Evolutionary conservation across 2,329 filamentous ascomycete genomes (phyloP).

Genomic region (Passalora sequoiae): DNA sequence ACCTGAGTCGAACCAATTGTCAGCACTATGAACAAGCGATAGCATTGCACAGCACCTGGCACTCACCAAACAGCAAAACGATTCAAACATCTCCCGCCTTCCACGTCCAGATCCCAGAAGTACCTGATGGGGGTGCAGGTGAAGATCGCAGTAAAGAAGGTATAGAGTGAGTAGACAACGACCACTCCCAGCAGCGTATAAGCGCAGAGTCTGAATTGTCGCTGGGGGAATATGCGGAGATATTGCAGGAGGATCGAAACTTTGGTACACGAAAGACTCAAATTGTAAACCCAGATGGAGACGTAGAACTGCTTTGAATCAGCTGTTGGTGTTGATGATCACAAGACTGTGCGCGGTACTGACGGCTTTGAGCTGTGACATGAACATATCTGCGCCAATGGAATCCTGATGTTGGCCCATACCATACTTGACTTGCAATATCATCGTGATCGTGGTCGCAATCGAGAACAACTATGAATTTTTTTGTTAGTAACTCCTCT

Average conservation of each 20-base stretch:
- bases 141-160: constrained; percentile 37
- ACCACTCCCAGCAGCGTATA: constrained; percentile 31
- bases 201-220: constrained; percentile 33
- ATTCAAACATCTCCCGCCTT: constrained; percentile 36
- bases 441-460: constrained; percentile 15
- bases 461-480: constrained; percentile 14
- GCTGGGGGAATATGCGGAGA: constrained; percentile 43
- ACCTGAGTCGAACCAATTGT: constrained; percentile 16
- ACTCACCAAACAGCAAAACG: constrained; percentile 39
- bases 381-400: constrained; percentile 11
- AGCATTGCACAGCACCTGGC: background rate
- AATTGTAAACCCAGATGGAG: constrained; percentile 34
- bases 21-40: background rate
- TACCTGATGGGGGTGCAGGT: constrained; percentile 40
- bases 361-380: constrained; percentile 21
- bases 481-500: background rate
- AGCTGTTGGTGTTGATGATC: background rate
- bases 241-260: constrained; percentile 47
- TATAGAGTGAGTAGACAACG: constrained; percentile 31
- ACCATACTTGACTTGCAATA: constrained; percentile 21
- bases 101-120: constrained; percentile 38
- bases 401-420: constrained; percentile 19
- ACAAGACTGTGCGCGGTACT: background rate
- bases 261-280: constrained; percentile 39
- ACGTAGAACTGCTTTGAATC: constrained; percentile 15